Evolutionary conservation across 2,329 filamentous ascomycete genomes (phyloP), one percentile per base, ranked within the genome.

Genomic region (Ascocoryne sarcoides): DNA sequence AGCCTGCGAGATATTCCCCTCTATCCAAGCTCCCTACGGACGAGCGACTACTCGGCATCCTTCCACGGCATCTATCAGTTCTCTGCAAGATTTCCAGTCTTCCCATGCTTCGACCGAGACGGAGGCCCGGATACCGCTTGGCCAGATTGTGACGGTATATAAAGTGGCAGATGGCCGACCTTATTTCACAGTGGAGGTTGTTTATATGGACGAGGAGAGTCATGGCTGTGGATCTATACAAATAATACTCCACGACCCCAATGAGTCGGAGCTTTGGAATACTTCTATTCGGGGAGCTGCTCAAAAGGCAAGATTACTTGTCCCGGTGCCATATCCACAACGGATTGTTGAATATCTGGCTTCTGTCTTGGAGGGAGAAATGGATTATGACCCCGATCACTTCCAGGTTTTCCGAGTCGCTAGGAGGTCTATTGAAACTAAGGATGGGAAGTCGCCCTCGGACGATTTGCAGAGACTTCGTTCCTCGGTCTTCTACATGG

Each of bases 321-420:
- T 73, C 46, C 62, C 65, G 3, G 63, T 70, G 14, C 66, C 67
- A 14, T 73, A 79, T 37, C 71, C 74, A n/a, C 60, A 65, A n/a
- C 66, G 67, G 50, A 73, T 79, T 14, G 65, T 82, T 10, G 73
- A 80, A 48, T 75, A 80, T 54, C 71, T 78, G 30, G 74, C 75
- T 15, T 66, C 75, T 29, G 69, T 75, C 39, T 64, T 84, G 16
- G 79, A 84, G 54, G 68, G 73, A 42, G 76, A 82, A 47, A 68
- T 74, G 41, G 81, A 85, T 57, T 85, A 84, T 56, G 76, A 83
- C 48, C 75, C 79, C 21, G 65, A 71, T 20, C 73, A 76, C 46
- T 84, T 83, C 58, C 73, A 74, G 46, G 74, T 84, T 51, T 84
- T 80, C 63, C 76, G 79, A 45, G 78, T 82, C 7, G 76, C 83